Percentiles rank a stretch among this genome's conserved stretches.
Conservation (phyloP, 2,329 filamentous ascomycete species). For the Fusarium sp. region DNA sequence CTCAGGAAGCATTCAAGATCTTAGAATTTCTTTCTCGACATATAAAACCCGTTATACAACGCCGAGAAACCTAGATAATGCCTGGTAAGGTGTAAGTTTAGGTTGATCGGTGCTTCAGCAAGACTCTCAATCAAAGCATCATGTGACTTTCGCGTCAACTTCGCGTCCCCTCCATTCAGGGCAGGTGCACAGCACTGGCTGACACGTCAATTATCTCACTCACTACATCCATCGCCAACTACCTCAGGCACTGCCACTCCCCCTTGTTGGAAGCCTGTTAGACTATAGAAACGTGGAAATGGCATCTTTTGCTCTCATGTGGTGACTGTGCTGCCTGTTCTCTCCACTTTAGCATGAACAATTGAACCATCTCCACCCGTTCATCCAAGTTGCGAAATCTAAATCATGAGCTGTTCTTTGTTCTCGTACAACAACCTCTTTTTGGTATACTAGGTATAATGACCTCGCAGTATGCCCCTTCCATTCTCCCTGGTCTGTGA, state of each 20-base stretch:
- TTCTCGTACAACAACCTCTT: background rate
- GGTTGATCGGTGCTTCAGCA: background rate
- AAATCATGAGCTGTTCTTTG: background rate
- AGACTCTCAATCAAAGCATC: slow-evolving; percentile 6
- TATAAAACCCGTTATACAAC: background rate
- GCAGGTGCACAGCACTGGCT: slow-evolving; percentile 22
- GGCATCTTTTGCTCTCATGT: slow-evolving; percentile 1
- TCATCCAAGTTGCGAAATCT: background rate
- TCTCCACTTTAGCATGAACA: background rate
- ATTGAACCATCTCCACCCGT: background rate
- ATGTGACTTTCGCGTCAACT: slow-evolving; percentile 50
- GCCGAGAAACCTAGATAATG: background rate
- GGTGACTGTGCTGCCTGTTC: slow-evolving; percentile 25
- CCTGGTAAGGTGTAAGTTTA: background rate
- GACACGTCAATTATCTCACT: slow-evolving; percentile 41
- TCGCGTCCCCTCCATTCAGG: slow-evolving; percentile 35
- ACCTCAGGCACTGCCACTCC: slow-evolving; percentile 9
- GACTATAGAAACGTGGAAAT: slow-evolving; percentile 3
- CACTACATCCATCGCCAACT: slow-evolving; percentile 14
- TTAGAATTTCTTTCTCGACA: background rate
- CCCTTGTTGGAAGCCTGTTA: background rate
- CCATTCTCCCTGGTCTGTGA: slow-evolving; percentile 79
- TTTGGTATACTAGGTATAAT: background rate
- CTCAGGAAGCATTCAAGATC: background rate
- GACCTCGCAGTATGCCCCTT: slow-evolving; percentile 66